These are phyloP conservation scores for Scedosporium dehoogii DNA, from an alignment of 2,329 filamentous ascomycete genomes.

Conservation along the genomic window DNA sequence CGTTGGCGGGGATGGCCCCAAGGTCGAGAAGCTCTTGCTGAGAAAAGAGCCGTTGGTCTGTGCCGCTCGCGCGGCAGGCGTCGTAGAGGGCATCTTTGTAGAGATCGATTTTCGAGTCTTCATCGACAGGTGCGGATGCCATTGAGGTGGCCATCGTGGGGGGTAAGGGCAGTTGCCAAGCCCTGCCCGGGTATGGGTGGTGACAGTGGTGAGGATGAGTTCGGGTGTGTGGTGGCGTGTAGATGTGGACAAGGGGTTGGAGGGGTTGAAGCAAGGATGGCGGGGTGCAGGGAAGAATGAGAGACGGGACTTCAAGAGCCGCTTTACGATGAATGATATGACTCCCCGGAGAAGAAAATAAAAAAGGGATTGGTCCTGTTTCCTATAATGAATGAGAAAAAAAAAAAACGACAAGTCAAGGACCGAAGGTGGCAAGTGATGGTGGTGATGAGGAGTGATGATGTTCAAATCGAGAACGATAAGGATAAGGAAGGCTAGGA, in stretches of 20 bases:
- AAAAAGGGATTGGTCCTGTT: not conserved
- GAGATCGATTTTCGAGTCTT: slow-evolving; percentile 32
- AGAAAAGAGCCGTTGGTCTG: slow-evolving; percentile 39
- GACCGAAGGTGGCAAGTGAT: not conserved
- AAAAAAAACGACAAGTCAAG: not conserved
- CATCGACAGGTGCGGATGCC: slow-evolving; percentile 9
- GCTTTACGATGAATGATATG: not conserved
- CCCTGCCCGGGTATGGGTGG: not conserved
- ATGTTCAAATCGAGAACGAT: not conserved
- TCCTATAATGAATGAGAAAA: not conserved
- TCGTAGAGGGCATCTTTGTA: slow-evolving; percentile 50
- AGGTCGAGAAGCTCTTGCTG: slow-evolving; percentile 49
- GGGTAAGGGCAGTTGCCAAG: not conserved
- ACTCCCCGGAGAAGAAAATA: not conserved
- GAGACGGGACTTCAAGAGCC: not conserved
- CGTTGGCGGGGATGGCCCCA: slow-evolving; percentile 45
- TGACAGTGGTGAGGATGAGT: not conserved
- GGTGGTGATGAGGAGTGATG: not conserved
- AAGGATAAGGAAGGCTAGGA: not conserved
- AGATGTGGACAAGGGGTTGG: not conserved
- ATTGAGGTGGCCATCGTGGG: slow-evolving; percentile 2
- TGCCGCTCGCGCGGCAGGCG: slow-evolving; percentile 38
- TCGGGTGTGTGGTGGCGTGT: not conserved
- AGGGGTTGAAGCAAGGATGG: not conserved
- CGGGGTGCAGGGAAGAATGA: not conserved